Evolutionary conservation across 768 basidiomycete genomes (phyloP).

Genomic region (Naganishia kalamii): DNA sequence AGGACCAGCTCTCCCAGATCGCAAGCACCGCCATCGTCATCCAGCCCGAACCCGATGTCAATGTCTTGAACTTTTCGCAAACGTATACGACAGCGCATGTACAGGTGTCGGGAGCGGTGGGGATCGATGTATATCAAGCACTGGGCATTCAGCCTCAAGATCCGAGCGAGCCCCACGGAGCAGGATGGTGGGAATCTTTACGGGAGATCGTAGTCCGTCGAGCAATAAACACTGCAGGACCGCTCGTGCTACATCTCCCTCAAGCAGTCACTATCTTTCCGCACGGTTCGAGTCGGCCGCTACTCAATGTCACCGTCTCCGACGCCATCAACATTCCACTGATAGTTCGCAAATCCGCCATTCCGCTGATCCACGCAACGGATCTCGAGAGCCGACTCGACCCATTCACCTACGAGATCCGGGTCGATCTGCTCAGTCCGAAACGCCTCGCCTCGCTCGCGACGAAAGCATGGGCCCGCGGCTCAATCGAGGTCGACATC

Average conservation of each 20-base stretch:
- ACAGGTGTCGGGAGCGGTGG: slow-evolving; percentile 32
- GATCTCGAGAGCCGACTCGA: not conserved
- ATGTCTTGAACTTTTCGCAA: slow-evolving; percentile 37
- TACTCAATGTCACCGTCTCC: not conserved
- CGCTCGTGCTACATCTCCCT: slow-evolving; percentile 21
- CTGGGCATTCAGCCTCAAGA: slow-evolving; percentile 33
- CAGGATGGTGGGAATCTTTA: slow-evolving; percentile 40
- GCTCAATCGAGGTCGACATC: slow-evolving; percentile 27
- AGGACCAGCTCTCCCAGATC: slow-evolving; percentile 30
- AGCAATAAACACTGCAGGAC: not conserved
- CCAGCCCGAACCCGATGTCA: slow-evolving; percentile 31
- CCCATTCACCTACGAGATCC: slow-evolving; percentile 24
- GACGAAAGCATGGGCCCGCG: slow-evolving; percentile 34
- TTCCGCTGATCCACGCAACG: not conserved
- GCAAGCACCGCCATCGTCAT: slow-evolving; percentile 32
- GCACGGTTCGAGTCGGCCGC: not conserved
- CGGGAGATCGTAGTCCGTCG: slow-evolving; percentile 29
- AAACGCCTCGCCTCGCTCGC: slow-evolving; percentile 34
- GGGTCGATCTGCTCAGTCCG: slow-evolving; percentile 21
- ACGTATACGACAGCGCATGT: slow-evolving; percentile 35
- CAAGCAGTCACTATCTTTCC: slow-evolving; percentile 25
- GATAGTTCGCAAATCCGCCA: not conserved
- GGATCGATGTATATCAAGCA: slow-evolving; percentile 39
- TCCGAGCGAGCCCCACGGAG: slow-evolving; percentile 28
- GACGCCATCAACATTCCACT: not conserved